Evolutionary conservation across 768 basidiomycete genomes (phyloP).

Genomic region (Boletus vinaceobasis): DNA sequence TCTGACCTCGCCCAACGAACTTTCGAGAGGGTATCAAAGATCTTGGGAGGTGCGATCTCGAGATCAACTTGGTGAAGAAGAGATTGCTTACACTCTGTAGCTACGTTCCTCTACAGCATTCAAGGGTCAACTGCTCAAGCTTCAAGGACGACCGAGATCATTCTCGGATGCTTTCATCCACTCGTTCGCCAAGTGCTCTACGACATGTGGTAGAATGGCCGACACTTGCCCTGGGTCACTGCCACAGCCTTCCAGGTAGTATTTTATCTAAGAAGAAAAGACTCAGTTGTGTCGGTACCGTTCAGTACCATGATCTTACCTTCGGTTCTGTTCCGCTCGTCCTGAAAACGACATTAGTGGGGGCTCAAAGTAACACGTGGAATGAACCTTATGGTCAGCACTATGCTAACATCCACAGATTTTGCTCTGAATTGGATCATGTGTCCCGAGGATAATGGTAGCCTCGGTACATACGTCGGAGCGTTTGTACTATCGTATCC

Average conservation of each 20-base stretch:
- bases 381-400: slow-evolving; percentile 66
- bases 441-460: slow-evolving; percentile 75
- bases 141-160: slow-evolving; percentile 35
- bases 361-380: neutral
- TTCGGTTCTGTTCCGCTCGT: slow-evolving; percentile 92
- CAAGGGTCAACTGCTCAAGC: neutral
- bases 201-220: slow-evolving; percentile 49
- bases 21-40: neutral
- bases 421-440: slow-evolving; percentile 78
- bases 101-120: neutral
- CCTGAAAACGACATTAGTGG: slow-evolving; percentile 32
- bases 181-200: slow-evolving; percentile 53
- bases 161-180: slow-evolving; percentile 72
- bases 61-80: neutral
- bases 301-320: slow-evolving; percentile 37
- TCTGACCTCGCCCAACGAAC: neutral
- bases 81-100: neutral
- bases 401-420: slow-evolving; percentile 46
- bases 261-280: slow-evolving; percentile 59
- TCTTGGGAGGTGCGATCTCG: neutral
- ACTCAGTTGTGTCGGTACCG: neutral
- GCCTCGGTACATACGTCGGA: slow-evolving; percentile 55
- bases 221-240: slow-evolving; percentile 45
- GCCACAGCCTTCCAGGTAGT: slow-evolving; percentile 81
- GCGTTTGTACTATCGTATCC: slow-evolving; percentile 76